Conservation (phyloP, 371 early-diverging fungal genomes). For the Cokeromyces recurvatus region DNA sequence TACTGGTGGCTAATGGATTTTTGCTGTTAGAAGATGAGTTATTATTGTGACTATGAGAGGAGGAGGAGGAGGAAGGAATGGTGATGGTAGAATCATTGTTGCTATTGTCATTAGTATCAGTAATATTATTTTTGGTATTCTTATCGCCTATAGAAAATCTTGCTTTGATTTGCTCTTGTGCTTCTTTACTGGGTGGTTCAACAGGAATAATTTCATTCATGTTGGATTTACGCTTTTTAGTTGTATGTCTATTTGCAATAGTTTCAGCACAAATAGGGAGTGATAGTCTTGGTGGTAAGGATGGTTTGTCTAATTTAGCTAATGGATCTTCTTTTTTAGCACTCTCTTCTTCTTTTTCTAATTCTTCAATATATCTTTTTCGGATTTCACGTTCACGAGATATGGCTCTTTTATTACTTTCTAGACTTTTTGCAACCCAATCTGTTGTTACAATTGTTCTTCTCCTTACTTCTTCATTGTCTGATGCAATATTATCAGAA, state of each 20-base stretch:
- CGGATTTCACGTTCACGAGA: background rate
- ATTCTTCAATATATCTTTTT: slow-evolving; percentile 4
- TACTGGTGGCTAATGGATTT: too few relatives aligned
- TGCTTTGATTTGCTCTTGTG: slow-evolving; percentile 34
- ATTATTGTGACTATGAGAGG: too few relatives aligned
- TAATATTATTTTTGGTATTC: background rate
- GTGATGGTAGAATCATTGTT: too few relatives aligned
- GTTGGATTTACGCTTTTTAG: background rate
- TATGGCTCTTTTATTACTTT: background rate
- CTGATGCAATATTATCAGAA: background rate
- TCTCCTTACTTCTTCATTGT: slow-evolving; percentile 6
- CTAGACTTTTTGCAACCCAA: slow-evolving; percentile 5
- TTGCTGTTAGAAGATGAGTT: too few relatives aligned
- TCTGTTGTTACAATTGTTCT: slow-evolving; percentile 8
- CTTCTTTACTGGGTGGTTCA: slow-evolving; percentile 14
- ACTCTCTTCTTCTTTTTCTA: slow-evolving; percentile 1
- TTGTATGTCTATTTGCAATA: background rate
- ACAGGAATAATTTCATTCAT: slow-evolving; percentile 1
- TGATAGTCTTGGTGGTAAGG: slow-evolving; percentile 12
- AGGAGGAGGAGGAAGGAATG: too few relatives aligned
- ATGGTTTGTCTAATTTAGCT: background rate
- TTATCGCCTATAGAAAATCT: slow-evolving; percentile 31
- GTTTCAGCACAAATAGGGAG: slow-evolving; percentile 11
- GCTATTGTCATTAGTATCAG: background rate
- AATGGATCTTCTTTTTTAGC: background rate